phyloP scores from a whole-genome alignment of 1,284 basidiomycete genomes.

The Bondarzewia mesenterica region DNA sequence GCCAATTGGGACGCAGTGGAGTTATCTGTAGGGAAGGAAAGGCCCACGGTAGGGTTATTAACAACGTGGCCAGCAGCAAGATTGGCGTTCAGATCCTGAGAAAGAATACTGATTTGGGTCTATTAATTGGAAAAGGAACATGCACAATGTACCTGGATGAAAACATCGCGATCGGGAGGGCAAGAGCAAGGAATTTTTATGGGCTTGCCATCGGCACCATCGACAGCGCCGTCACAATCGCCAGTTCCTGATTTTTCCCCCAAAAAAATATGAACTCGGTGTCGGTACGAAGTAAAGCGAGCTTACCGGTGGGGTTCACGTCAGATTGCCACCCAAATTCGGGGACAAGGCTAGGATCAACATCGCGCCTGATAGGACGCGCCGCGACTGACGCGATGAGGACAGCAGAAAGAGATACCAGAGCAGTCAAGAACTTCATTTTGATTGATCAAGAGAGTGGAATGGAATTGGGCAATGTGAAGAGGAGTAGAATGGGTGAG shows the following conservation, averaged over 20 bases:
- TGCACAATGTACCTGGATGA: slow-evolving; percentile 40
- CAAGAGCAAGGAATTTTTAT: slow-evolving; percentile 57
- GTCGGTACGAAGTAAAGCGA: not conserved
- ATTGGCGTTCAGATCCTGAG: slow-evolving; percentile 2
- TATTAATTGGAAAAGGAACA: too few species aligned
- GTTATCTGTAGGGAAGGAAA: slow-evolving; percentile 46
- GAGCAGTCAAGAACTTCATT: slow-evolving; percentile 22
- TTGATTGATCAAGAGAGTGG: not conserved
- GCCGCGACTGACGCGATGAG: not conserved
- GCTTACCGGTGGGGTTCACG: slow-evolving; percentile 40
- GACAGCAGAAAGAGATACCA: slow-evolving; percentile 25
- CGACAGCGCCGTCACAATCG: slow-evolving; percentile 24
- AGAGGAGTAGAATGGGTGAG: not conserved
- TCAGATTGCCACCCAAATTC: slow-evolving; percentile 42
- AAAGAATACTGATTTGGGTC: slow-evolving; percentile 22
- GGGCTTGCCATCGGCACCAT: slow-evolving; percentile 40
- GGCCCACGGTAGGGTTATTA: slow-evolving; percentile 42
- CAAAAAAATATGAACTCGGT: too few species aligned
- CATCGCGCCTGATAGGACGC: slow-evolving; percentile 27
- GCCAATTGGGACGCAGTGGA: slow-evolving; percentile 38
- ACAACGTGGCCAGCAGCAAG: slow-evolving; percentile 46
- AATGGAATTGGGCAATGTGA: not conserved
- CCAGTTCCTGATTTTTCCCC: slow-evolving; percentile 3
- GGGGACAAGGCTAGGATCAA: slow-evolving; percentile 43
- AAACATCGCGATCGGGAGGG: slow-evolving; percentile 43